Base-by-base conservation (phyloP, 2,329 filamentous ascomycete genomes). In the Pezicula radicicola region DNA sequence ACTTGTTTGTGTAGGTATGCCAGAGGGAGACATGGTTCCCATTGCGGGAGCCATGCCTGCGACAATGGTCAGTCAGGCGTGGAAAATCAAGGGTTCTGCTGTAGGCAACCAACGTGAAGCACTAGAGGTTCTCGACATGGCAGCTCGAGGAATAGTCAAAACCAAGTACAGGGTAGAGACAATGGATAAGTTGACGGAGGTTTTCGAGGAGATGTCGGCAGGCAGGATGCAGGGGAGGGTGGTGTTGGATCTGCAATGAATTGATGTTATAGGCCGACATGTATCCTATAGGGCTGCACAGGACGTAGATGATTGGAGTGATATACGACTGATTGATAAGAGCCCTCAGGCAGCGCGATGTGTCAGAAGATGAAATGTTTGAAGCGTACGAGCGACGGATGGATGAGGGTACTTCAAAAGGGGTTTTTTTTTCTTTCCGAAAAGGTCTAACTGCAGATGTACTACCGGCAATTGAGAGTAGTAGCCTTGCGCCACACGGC, bases 41-140 rank as follows among this genome's bases (percentile, higher is more conserved):
- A 77, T 81, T 52, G 71, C 68, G 1, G 72, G 66, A 3, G 72
- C 76, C 0, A 69, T 66, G 44, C 77, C 78, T 10, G 65, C 63
- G 0, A 30, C 53, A 1, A 61, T 81, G 47, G 66, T 80, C 30
- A 57, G 52, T 5, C 67, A 68, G 52, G 70, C 77, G 55, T 61
- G 69, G 46, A 72, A 65, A n/a, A 76, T 81, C 52, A 71, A 74
- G 4, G 77, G 75, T 5, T 75, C 72, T 9, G 71, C 75, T 1
- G 76, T 80, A 13, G 78, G 78, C 0, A 79, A 75, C 48, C 69
- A 75, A 40, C 66, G 69, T 48, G 77, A 81, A 28, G 77, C 77
- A 10, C 68, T 75, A 46, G 75, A 78, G 59, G 69, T 71, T 8
- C 55, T 78, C 55, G 70, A 78, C 6, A 71, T 78, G 65, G 75